Percentiles rank a stretch among this genome's conserved stretches.
These are phyloP conservation scores for Carpinus viminea DNA, from an alignment of 306 rosid species.

Conservation along the genomic window DNA sequence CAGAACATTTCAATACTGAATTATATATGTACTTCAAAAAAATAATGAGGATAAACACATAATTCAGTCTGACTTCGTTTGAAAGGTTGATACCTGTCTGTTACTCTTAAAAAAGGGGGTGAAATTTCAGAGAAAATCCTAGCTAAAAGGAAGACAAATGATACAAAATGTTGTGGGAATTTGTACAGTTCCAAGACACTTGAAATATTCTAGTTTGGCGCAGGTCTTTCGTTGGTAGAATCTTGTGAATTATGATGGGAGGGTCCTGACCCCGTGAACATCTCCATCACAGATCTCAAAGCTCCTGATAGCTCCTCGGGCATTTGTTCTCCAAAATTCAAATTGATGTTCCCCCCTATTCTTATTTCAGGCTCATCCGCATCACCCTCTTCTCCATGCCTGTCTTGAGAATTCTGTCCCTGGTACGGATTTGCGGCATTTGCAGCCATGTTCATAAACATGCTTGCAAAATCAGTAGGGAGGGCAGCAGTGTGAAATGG, in stretches of 20 bases:
- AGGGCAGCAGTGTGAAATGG: slow-evolving; percentile 44
- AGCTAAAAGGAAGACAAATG: not conserved
- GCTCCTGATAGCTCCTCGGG: slow-evolving; percentile 67
- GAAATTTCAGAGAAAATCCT: not conserved
- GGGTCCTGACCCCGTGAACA: slow-evolving; percentile 56
- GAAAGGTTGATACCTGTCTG: not conserved
- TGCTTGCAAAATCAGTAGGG: slow-evolving; percentile 49
- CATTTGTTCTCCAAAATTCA: slow-evolving; percentile 62
- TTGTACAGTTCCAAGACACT: slow-evolving; percentile 18
- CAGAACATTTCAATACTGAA: not conserved
- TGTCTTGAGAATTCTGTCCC: slow-evolving; percentile 48
- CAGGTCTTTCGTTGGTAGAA: slow-evolving; percentile 43
- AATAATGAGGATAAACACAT: not conserved
- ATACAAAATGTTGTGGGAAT: not conserved
- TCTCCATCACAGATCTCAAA: slow-evolving; percentile 66
- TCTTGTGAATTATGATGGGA: slow-evolving; percentile 51
- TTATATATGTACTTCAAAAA: too few relatives aligned
- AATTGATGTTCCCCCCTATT: slow-evolving; percentile 46
- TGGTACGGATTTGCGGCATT: slow-evolving; percentile 40
- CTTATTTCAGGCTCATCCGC: slow-evolving; percentile 45
- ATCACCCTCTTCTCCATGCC: slow-evolving; percentile 38
- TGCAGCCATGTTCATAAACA: slow-evolving; percentile 67
- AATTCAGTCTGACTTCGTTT: not conserved
- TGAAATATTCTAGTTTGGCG: slow-evolving; percentile 47
- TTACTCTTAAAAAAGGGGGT: not conserved